A percentile compares a stretch with the other conserved stretches of the same genome.
Conservation (phyloP, 257 asterid genomes). For the Echites panduratus region DNA sequence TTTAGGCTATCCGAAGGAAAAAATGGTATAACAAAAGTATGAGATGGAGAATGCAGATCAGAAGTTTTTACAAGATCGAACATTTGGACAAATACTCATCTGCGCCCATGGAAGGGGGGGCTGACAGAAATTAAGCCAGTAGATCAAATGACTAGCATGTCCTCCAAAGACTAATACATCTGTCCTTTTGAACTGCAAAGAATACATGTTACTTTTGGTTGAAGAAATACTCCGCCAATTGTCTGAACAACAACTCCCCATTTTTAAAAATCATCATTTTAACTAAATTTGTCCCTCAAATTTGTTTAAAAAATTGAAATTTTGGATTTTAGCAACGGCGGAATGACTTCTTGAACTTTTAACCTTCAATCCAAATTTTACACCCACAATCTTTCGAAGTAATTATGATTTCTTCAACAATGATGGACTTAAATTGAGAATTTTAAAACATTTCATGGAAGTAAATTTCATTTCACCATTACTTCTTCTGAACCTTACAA, state of each 20-base stretch:
- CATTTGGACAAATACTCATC: too few relatives aligned
- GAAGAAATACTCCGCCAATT: not conserved
- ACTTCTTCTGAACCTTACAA: not conserved
- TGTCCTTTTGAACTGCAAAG: not conserved
- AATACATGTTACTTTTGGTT: not conserved
- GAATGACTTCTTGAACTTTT: not conserved
- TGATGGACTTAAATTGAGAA: not conserved
- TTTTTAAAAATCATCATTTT: not conserved
- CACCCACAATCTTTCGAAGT: not conserved
- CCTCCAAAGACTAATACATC: not conserved
- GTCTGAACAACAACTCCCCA: not conserved
- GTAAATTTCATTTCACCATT: not conserved
- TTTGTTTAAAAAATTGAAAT: too few relatives aligned
- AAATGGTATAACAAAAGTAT: not conserved
- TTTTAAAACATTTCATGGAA: not conserved
- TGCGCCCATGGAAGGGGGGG: not conserved
- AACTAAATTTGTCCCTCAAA: not conserved
- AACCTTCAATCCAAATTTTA: not conserved
- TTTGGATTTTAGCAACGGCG: not conserved
- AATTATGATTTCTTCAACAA: too few relatives aligned
- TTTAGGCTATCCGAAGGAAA: not conserved
- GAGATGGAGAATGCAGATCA: not conserved
- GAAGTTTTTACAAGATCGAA: not conserved
- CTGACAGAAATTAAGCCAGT: not conserved
- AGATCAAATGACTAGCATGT: not conserved